Base-by-base conservation (phyloP, 441 rosid genomes). In the Corymbia citriodora region DNA sequence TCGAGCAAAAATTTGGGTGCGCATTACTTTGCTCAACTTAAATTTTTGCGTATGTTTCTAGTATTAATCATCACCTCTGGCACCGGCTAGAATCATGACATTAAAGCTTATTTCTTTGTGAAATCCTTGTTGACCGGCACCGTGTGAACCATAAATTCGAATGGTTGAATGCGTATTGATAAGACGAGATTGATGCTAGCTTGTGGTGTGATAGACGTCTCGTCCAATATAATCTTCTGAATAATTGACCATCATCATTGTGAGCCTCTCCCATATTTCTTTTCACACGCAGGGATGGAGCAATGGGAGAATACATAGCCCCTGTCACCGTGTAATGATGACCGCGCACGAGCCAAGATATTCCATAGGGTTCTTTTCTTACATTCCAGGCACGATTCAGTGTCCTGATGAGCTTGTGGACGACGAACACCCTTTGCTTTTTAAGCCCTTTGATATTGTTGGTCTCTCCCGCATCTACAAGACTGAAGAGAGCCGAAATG, bases 261-360 rank as follows among this genome's bases (percentile, higher is more conserved):
- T 57, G 54, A 88, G 54, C 23, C 65, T 17, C 55, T 8, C 70
- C 40, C 17, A 21, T 55, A 23, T 23, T 13, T 63, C 10, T 33
- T 54, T 21, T 36, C 45, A 57, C 23, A 36, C 15, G 48, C 10
- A 93, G 94, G 94, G 90, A 17, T 93, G 94, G 94, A 92, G 93
- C 90, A 93, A 93, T 55, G 89, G 82, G 14, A 92, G 92, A 83
- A 55, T 92, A 72, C 90, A 88, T 31, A 85, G 93, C 27, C 40
- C 92, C 27, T 50, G n/a, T 2, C 94, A 92, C 86, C 61, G 94
- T 29, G 94, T 92, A 83, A 61, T 61, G 48, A 68, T 90, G 91
- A 89, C 55, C 45, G 92, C 88, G 19, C 40, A 40, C 29, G 65
- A 79, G 45, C 48, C 91, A 33, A 89, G 94, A 79, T 91, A 92